Evolutionary conservation across 768 basidiomycete species (phyloP).

Genomic region (Strobilomyces echinocephalus): DNA sequence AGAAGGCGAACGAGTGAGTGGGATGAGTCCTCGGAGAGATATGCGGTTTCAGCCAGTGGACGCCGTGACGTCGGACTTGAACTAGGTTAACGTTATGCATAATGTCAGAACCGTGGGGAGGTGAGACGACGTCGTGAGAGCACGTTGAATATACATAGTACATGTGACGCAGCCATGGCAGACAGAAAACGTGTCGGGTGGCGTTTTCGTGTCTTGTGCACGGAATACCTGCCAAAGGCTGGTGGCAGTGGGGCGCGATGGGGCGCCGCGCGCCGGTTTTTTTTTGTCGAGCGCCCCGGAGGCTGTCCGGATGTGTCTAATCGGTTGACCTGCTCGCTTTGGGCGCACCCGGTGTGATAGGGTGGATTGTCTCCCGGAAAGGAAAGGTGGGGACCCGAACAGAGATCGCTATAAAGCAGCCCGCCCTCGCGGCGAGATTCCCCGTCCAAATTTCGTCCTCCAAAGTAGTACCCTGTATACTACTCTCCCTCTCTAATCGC

Average conservation of each 20-base stretch:
- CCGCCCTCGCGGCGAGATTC: neutral
- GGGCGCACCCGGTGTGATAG: neutral
- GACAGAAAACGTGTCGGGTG: no score
- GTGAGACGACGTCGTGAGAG: neutral
- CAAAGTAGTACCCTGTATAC: neutral
- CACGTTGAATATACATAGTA: neutral
- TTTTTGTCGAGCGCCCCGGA: no score
- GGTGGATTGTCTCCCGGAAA: neutral
- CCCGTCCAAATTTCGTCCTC: neutral
- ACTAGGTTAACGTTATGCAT: neutral
- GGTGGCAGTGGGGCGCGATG: no score
- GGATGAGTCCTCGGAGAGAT: neutral
- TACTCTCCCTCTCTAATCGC: neutral
- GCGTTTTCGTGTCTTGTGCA: neutral
- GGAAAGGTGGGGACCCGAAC: conserved; percentile 10
- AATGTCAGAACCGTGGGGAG: neutral
- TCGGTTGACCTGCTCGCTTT: conserved; percentile 3
- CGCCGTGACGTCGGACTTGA: no score
- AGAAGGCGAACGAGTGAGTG: no score
- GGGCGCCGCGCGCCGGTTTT: no score
- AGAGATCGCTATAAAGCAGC: conserved; percentile 12
- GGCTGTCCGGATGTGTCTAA: neutral
- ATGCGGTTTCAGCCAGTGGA: no score
- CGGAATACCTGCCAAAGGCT: no score
- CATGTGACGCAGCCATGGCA: neutral